phyloP scores from a whole-genome alignment of 2,329 filamentous ascomycete genomes.

The Microsporum audouinii region DNA sequence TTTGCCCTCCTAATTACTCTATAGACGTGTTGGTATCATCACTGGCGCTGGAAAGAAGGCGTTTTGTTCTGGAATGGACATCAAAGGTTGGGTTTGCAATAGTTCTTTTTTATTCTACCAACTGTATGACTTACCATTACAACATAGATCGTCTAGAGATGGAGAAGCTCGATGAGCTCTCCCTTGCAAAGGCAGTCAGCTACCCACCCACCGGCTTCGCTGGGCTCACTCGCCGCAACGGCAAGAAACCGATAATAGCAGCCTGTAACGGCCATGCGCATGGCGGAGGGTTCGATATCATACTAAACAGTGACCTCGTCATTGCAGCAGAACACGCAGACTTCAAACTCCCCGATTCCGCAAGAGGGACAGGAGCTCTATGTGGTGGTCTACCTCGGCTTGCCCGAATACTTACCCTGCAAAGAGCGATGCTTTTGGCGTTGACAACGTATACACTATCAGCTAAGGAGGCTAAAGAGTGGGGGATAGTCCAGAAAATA shows the following conservation, averaged over 20 bases:
- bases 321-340: conserved; percentile 46
- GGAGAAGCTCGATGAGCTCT: conserved; percentile 16
- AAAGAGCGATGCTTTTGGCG: conserved; percentile 60
- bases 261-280: conserved; percentile 66
- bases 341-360: conserved; percentile 61
- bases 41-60: conserved; percentile 34
- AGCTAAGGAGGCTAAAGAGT: conserved; percentile 48
- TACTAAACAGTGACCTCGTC: conserved; percentile 73
- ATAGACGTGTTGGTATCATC: conserved; percentile 36
- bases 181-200: conserved; percentile 17
- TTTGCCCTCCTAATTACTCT: conserved; percentile 26
- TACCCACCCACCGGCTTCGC: conserved; percentile 43
- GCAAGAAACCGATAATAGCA: conserved; percentile 62
- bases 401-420: conserved; percentile 51
- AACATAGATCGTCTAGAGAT: conserved; percentile 23
- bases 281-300: conserved; percentile 71
- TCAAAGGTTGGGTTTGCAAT: conserved; percentile 27
- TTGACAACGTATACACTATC: conserved; percentile 50
- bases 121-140: neutral
- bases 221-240: conserved; percentile 45
- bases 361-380: conserved; percentile 57
- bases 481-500: conserved; percentile 58
- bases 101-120: neutral
- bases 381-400: conserved; percentile 61
- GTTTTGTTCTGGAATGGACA: conserved; percentile 36